phyloP scores from a whole-genome alignment of 805 yeast genomes.

The Monosporozyma siamensis region DNA sequence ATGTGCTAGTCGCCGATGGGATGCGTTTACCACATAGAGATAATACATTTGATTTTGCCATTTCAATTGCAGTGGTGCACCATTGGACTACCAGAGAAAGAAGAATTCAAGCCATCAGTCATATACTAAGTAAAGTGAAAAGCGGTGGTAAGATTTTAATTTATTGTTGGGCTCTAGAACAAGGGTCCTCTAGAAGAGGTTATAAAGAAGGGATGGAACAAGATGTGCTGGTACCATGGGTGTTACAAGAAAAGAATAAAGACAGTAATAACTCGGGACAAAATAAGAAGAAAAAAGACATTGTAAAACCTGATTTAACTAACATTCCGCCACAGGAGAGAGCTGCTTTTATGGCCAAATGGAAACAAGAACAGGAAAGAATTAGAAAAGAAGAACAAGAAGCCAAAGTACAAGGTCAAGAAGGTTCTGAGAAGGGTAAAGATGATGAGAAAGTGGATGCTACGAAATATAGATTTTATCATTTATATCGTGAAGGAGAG shows the following conservation, averaged over 20 bases:
- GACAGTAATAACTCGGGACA: conserved; percentile 29
- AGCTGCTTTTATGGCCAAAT: conserved; percentile 19
- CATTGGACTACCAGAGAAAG: conserved; percentile 85
- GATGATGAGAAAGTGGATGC: conserved; percentile 22
- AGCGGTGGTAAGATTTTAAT: conserved; percentile 62
- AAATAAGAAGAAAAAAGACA: conserved; percentile 12
- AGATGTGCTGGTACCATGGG: conserved; percentile 96
- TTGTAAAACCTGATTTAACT: conserved; percentile 21
- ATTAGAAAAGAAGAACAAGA: conserved; percentile 14
- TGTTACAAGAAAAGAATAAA: conserved; percentile 41
- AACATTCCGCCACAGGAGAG: conserved; percentile 24
- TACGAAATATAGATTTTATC: conserved; percentile 80
- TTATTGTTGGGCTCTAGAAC: conserved; percentile 97
- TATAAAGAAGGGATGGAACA: conserved; percentile 87
- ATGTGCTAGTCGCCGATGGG: conserved; percentile 76
- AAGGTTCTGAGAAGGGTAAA: conserved; percentile 13
- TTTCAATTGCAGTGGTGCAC: conserved; percentile 91
- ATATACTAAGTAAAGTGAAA: conserved; percentile 52
- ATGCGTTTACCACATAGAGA: conserved; percentile 49
- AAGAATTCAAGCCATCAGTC: conserved; percentile 63
- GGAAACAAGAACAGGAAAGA: conserved; percentile 24
- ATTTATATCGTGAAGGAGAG: conserved; percentile 78
- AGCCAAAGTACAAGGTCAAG: conserved; percentile 5
- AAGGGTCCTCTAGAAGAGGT: conserved; percentile 78
- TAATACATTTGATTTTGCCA: conserved; percentile 62